These are phyloP conservation scores for Ogataea trehaloabstinens DNA, from an alignment of 805 yeast species.

Conservation along the genomic window DNA sequence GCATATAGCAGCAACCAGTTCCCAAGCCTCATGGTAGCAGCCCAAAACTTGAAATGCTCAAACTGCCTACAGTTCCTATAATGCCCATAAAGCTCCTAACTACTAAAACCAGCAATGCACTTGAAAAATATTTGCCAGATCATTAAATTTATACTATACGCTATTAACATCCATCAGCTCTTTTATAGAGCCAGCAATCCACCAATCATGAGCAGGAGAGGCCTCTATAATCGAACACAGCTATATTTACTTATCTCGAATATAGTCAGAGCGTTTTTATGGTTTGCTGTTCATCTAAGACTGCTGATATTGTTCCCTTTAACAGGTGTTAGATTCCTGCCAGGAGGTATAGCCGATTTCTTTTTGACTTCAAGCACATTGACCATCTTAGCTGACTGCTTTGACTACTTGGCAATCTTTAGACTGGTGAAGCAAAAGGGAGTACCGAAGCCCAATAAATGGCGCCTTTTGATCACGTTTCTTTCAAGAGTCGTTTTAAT, in stretches of 20 bases:
- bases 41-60: not conserved
- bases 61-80: not conserved
- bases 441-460: conserved; percentile 9
- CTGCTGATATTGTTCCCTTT: conserved; percentile 55
- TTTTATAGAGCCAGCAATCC: too few relatives aligned
- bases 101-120: not conserved
- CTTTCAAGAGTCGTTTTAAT: conserved; percentile 15
- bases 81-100: too few relatives aligned
- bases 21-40: conserved; percentile 9
- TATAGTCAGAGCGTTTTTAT: conserved; percentile 37
- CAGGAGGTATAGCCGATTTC: conserved; percentile 73
- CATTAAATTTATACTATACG: too few relatives aligned
- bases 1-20: conserved; percentile 8
- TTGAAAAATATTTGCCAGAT: too few relatives aligned
- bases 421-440: conserved; percentile 11
- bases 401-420: conserved; percentile 21
- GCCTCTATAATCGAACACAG: conserved; percentile 24
- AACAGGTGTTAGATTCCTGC: conserved; percentile 62
- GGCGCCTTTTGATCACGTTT: conserved; percentile 10
- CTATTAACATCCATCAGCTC: too few relatives aligned
- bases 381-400: conserved; percentile 17
- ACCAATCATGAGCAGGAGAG: too few relatives aligned
- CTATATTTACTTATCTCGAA: conserved; percentile 20
- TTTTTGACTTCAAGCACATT: conserved; percentile 29
- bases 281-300: conserved; percentile 50